These are phyloP conservation scores for Annulohypoxylon moriforme DNA, from an alignment of 495 filamentous ascomycete genomes.

Conservation along the genomic window DNA sequence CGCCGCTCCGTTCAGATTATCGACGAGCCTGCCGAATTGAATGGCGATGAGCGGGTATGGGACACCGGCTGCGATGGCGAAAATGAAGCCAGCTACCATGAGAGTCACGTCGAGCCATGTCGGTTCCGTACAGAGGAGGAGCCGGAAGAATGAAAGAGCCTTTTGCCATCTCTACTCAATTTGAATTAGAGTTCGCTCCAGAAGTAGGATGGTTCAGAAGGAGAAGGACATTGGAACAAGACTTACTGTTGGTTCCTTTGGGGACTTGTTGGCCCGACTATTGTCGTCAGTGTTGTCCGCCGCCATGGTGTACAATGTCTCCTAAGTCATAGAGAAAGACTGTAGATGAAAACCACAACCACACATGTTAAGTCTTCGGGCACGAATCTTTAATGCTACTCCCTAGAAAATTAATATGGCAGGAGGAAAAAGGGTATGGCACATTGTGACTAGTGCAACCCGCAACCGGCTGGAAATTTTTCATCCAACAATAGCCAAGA, in stretches of 20 bases:
- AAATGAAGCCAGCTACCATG: constrained; percentile 59
- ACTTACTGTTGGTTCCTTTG: constrained; percentile 13
- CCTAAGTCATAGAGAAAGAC: not conserved
- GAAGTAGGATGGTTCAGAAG: not conserved
- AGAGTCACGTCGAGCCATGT: constrained; percentile 58
- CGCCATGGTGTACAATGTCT: constrained; percentile 4
- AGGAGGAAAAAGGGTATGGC: not conserved
- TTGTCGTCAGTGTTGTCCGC: not conserved
- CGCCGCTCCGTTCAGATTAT: constrained; percentile 68
- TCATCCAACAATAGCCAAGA: constrained; percentile 8
- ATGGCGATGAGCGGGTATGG: constrained; percentile 75
- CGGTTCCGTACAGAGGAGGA: constrained; percentile 47
- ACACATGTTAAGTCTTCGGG: not conserved
- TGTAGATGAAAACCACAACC: not conserved
- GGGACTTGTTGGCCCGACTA: not conserved
- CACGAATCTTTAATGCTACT: not conserved
- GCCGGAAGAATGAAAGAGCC: constrained; percentile 36
- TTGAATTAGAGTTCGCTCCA: not conserved
- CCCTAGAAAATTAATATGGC: not conserved
- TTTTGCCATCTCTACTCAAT: constrained; percentile 14
- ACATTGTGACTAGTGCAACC: not conserved
- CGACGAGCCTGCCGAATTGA: constrained; percentile 72
- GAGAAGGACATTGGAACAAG: not conserved
- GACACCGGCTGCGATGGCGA: constrained; percentile 68
- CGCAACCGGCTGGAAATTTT: constrained; percentile 15